These are phyloP conservation scores for Yueomyces sinensis DNA, from an alignment of 805 yeast genomes.

Conservation along the genomic window DNA sequence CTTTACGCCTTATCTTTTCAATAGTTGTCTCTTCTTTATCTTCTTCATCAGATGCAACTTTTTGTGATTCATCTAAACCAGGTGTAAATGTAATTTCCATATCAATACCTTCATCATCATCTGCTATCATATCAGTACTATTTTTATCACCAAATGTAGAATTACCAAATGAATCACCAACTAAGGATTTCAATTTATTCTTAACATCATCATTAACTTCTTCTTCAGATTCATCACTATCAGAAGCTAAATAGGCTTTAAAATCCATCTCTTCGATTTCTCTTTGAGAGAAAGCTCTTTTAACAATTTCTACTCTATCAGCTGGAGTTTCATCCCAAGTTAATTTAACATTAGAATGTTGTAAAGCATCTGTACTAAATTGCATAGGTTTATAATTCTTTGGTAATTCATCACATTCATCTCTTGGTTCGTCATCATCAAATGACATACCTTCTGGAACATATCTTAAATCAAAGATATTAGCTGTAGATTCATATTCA, in stretches of 20 bases:
- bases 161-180: slow-evolving; percentile 22
- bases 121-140: slow-evolving; percentile 23
- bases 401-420: slow-evolving; percentile 60
- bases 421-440: slow-evolving; percentile 64
- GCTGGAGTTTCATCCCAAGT: slow-evolving; percentile 99
- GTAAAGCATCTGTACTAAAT: slow-evolving; percentile 90
- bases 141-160: slow-evolving; percentile 16
- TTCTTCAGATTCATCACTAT: slow-evolving; percentile 42
- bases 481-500: slow-evolving; percentile 92
- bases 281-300: slow-evolving; percentile 72
- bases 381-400: slow-evolving; percentile 61
- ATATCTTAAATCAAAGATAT: slow-evolving; percentile 81
- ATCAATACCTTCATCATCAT: slow-evolving; percentile 57
- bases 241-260: slow-evolving; percentile 82
- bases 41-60: slow-evolving; percentile 24
- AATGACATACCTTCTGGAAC: slow-evolving; percentile 90
- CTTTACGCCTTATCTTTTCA: slow-evolving; percentile 71
- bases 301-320: slow-evolving; percentile 64
- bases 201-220: slow-evolving; percentile 28
- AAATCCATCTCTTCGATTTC: slow-evolving; percentile 87
- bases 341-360: slow-evolving; percentile 88
- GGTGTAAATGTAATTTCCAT: slow-evolving; percentile 96
- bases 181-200: slow-evolving; percentile 49
- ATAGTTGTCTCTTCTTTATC: slow-evolving; percentile 59
- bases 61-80: slow-evolving; percentile 36